phyloP scores from a whole-genome alignment of 306 rosid genomes.

The Cicer pinnatifidum region DNA sequence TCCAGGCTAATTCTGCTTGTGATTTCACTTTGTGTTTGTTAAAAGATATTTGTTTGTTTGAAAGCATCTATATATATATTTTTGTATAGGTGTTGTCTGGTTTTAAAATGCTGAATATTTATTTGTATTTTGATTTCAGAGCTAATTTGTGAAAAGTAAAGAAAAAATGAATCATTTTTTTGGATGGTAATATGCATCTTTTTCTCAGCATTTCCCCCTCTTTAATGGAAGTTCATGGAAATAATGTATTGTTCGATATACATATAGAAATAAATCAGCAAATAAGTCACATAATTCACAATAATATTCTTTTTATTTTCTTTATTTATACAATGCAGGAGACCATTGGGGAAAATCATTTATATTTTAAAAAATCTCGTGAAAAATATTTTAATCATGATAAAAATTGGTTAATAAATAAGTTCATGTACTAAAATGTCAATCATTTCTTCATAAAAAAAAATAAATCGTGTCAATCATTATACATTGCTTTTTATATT shows the following conservation, averaged over 20 bases:
- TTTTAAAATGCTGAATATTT: constrained; percentile 31
- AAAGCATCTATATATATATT: constrained; percentile 37
- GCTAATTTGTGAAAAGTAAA: background rate
- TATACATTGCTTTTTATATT: no score
- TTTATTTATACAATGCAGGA: no score
- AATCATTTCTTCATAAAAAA: no score
- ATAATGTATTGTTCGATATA: background rate
- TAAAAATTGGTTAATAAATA: no score
- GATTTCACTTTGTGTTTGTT: constrained; percentile 53
- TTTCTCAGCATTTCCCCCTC: background rate
- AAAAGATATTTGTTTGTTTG: constrained; percentile 47
- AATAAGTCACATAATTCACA: no score
- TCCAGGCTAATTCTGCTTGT: constrained; percentile 52
- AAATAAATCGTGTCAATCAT: no score
- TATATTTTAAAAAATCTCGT: no score
- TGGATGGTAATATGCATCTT: background rate
- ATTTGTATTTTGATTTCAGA: background rate
- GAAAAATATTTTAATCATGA: no score
- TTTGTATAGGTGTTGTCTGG: constrained; percentile 30
- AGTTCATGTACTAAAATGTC: no score
- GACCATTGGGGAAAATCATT: no score
- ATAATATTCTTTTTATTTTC: no score
- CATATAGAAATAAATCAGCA: no score
- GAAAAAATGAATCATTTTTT: background rate
- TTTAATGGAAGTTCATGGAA: background rate